phyloP scores from a whole-genome alignment of 768 basidiomycete genomes.

The Glaciozyma antarctica region DNA sequence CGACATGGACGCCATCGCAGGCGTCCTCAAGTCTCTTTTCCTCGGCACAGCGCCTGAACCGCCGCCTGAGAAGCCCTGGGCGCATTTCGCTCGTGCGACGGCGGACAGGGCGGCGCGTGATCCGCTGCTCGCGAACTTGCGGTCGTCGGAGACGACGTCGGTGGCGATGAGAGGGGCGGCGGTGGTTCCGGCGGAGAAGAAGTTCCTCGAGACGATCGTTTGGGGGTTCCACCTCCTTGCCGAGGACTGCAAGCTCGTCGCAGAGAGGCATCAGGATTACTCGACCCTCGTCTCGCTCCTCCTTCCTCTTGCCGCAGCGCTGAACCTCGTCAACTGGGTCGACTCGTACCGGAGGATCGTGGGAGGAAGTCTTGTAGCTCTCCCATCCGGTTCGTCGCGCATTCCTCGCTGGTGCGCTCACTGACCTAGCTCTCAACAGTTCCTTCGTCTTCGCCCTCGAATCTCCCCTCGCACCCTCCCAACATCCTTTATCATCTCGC shows the following conservation, averaged over 20 bases:
- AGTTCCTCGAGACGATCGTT: conserved; percentile 51
- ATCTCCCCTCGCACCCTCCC: conserved; percentile 4
- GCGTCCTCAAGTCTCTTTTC: too few species aligned
- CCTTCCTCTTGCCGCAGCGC: background rate
- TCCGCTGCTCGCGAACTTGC: background rate
- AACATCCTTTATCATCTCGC: background rate
- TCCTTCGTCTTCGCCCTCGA: conserved; percentile 1
- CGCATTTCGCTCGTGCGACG: background rate
- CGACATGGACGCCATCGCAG: background rate
- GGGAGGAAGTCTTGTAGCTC: background rate
- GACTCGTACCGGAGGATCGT: conserved; percentile 8
- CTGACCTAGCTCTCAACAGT: background rate
- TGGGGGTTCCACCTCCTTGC: conserved; percentile 70
- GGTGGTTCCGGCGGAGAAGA: conserved; percentile 17
- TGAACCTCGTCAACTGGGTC: background rate
- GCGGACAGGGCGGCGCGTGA: background rate
- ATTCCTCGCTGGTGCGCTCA: background rate
- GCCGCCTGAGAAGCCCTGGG: background rate
- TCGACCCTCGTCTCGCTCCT: background rate
- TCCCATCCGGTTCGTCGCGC: background rate
- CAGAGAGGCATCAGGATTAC: background rate
- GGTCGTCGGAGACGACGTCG: background rate
- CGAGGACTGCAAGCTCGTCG: conserved; percentile 42
- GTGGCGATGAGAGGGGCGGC: background rate
- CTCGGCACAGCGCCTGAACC: too few species aligned